These are phyloP conservation scores for Saussurea involucrata DNA, from an alignment of 129 eudicot genomes.

Conservation along the genomic window DNA sequence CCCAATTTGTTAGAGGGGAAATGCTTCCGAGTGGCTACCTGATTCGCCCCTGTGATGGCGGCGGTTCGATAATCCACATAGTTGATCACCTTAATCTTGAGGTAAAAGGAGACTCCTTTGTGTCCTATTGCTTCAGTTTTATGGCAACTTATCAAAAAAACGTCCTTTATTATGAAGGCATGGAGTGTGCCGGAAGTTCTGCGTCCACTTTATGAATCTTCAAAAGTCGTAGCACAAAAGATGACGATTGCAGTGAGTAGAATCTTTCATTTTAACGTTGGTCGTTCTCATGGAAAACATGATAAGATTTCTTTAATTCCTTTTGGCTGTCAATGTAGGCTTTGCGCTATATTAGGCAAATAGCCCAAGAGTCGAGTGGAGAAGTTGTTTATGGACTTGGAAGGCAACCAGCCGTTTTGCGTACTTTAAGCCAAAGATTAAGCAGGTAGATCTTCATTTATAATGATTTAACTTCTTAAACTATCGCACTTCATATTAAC, in stretches of 20 bases:
- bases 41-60: conserved; percentile 96
- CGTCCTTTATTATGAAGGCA: conserved; percentile 40
- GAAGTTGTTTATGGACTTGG: conserved; percentile 87
- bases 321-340: conserved; percentile 40
- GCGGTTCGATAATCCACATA: conserved; percentile 95
- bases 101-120: conserved; percentile 32
- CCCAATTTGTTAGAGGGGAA: conserved; percentile 84
- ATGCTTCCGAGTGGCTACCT: conserved; percentile 95
- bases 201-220: conserved; percentile 94
- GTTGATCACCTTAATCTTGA: conserved; percentile 92
- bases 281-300: neutral
- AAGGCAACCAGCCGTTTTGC: conserved; percentile 86
- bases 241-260: conserved; percentile 86
- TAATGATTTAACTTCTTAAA: neutral
- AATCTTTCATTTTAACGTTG: neutral
- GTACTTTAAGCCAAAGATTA: conserved; percentile 85
- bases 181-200: conserved; percentile 98
- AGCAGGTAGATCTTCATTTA: conserved; percentile 49
- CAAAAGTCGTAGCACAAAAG: conserved; percentile 86
- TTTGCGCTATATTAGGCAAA: conserved; percentile 71
- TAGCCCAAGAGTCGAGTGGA: conserved; percentile 88
- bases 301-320: neutral
- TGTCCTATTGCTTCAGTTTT: neutral
- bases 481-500: neutral
- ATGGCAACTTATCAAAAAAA: neutral